Evolutionary conservation across 495 filamentous ascomycete genomes (phyloP).

Genomic region (Copromyces sp.): DNA sequence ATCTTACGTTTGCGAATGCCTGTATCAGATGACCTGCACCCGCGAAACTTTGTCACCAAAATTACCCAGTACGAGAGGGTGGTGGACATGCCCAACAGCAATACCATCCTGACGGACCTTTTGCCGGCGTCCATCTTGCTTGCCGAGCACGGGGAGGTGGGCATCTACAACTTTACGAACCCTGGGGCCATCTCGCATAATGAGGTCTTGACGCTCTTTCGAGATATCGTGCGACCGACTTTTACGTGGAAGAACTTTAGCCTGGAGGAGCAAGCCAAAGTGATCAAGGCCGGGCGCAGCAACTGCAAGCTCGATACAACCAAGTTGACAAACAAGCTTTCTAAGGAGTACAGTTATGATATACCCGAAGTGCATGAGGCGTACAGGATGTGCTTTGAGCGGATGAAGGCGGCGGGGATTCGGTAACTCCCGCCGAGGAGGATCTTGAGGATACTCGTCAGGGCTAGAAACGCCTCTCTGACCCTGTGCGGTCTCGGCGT

Average conservation of each 20-base stretch:
- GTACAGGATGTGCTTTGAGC: conserved; percentile 50
- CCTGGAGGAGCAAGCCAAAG: conserved; percentile 54
- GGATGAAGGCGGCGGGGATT: conserved; percentile 49
- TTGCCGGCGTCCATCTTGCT: conserved; percentile 49
- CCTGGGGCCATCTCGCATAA: conserved; percentile 59
- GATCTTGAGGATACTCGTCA: not conserved
- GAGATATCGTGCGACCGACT: conserved; percentile 47
- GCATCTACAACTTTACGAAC: conserved; percentile 62
- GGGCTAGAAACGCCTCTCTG: too few species aligned
- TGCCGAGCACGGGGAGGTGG: conserved; percentile 48
- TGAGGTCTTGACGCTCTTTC: conserved; percentile 52
- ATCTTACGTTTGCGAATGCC: conserved; percentile 58
- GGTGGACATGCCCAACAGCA: conserved; percentile 57
- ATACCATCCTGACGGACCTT: conserved; percentile 54
- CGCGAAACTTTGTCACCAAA: conserved; percentile 59
- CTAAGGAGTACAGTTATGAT: conserved; percentile 47
- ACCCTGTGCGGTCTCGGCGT: not conserved
- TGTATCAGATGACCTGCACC: conserved; percentile 56
- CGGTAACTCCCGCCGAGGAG: conserved; percentile 16
- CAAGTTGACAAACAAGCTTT: conserved; percentile 44
- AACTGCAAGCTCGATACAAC: conserved; percentile 55
- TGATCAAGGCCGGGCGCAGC: conserved; percentile 53
- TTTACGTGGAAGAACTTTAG: conserved; percentile 60
- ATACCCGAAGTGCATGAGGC: conserved; percentile 54
- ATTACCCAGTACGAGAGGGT: conserved; percentile 53